These are phyloP conservation scores for Zanthoxylum bungeanum DNA, from an alignment of 345 rosid species.

Conservation along the genomic window DNA sequence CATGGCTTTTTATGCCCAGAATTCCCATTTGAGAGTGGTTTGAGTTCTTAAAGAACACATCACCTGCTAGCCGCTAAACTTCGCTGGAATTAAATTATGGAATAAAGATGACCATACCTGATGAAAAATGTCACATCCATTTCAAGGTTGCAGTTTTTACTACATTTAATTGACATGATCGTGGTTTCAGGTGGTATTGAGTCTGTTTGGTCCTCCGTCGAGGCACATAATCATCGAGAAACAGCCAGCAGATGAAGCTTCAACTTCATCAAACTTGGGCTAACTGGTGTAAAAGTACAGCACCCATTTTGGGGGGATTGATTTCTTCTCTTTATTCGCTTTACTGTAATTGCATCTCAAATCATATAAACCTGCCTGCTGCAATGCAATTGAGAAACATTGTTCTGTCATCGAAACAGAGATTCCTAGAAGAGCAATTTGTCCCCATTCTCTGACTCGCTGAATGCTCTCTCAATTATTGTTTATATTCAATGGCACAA, in stretches of 20 bases:
- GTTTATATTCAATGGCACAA: neutral
- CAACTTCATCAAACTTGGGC: conserved; percentile 33
- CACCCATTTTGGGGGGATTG: neutral
- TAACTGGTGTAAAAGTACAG: conserved; percentile 17
- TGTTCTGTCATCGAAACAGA: neutral
- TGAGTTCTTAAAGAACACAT: neutral
- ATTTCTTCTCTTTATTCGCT: neutral
- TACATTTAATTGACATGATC: neutral
- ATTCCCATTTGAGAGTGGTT: neutral
- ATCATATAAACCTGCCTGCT: neutral
- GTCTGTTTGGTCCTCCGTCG: conserved; percentile 72
- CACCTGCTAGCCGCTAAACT: neutral
- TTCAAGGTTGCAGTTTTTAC: neutral
- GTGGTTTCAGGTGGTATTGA: conserved; percentile 68
- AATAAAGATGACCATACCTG: neutral
- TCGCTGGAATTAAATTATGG: neutral
- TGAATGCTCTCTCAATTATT: neutral
- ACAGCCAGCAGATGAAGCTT: conserved; percentile 26
- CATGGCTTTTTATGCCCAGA: neutral
- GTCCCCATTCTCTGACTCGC: neutral
- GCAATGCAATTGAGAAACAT: neutral
- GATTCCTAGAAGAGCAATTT: neutral
- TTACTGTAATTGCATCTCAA: neutral
- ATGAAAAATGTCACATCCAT: too few species aligned
- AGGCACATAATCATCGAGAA: conserved; percentile 26